Percentiles rank a stretch among this genome's conserved stretches.
phyloP scores from a whole-genome alignment of 108 stramenopile genomes.

The Cyclotella baltica region DNA sequence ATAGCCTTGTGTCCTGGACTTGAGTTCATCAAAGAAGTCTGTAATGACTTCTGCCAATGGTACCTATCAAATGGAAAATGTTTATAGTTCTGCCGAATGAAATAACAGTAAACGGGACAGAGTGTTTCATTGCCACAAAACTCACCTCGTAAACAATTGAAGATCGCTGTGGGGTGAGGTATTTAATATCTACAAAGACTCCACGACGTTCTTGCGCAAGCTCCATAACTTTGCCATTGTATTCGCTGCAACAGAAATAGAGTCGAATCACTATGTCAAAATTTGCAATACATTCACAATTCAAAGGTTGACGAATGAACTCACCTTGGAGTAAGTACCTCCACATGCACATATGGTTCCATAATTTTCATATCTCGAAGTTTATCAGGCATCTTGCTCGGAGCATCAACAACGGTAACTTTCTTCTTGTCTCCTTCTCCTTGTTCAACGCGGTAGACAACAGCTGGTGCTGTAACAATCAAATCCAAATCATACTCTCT shows the following conservation, averaged over 20 bases:
- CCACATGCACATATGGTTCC: conserved; percentile 94
- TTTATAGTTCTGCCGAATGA: neutral
- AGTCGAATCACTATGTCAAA: no score
- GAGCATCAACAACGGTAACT: conserved; percentile 81
- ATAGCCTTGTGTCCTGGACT: conserved; percentile 96
- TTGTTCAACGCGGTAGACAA: conserved; percentile 90
- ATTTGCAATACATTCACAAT: no score
- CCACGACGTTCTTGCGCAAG: conserved; percentile 92
- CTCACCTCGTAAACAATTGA: conserved; percentile 83
- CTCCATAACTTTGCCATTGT: conserved; percentile 89
- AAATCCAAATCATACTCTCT: conserved; percentile 96
- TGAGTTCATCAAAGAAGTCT: conserved; percentile 98
- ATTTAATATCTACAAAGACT: conserved; percentile 90
- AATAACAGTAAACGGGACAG: neutral
- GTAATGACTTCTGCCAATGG: conserved; percentile 96
- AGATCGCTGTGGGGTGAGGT: conserved; percentile 93
- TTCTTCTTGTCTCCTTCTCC: conserved; percentile 57
- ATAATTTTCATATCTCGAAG: conserved; percentile 71
- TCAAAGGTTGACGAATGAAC: neutral
- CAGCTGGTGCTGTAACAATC: conserved; percentile 97
- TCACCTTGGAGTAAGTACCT: conserved; percentile 79
- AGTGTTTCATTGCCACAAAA: neutral
- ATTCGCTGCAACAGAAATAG: conserved; percentile 52
- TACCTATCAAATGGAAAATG: conserved; percentile 23
- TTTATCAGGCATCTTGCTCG: conserved; percentile 94